Base-by-base conservation (phyloP, 371 early-diverging fungal species). In the Mucor irregularis region DNA sequence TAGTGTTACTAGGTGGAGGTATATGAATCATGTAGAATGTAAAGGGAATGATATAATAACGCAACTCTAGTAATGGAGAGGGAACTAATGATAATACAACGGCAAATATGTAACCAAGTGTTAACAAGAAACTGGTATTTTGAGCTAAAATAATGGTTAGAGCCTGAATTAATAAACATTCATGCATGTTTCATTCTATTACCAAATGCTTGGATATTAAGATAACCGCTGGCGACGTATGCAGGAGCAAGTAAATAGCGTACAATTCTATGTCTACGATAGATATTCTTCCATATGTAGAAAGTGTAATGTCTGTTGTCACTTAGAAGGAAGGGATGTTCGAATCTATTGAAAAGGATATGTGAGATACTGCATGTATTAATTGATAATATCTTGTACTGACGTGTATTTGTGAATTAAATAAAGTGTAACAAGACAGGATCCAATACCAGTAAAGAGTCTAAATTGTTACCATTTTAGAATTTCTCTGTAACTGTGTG, bases 271-370 rank as follows among this genome's bases (percentile, higher is more conserved):
- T 89, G 83, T 10, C 78, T 62, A 0, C 82, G 80, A 51, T 85
- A 92, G 0, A 93, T 48, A 34, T 87, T 78, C 59, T 85, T 89
- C 96, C 97, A 97, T 19, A 98, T 52, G 66, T 98, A 98, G 67
- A 98, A 98, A 10, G 92, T 86, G 48, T 89, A 94, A 78, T 98
- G 98, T 31, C 97, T 83, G 66, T 98, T 98, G 64, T 98, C 98
- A 58, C 91, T 89, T 31, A 97, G 80, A 43, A 98, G 64, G 68
- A 96, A 98, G 13, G 96, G 96, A 67, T 98, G 98, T 57, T 90
- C 94, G 49, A 84, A 78, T 3, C 91, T 94, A 59, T 19, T 10
- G 24, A 10, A n/a, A 17, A 21, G 16, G n/a, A n/a, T n/a, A n/a
- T n/a, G n/a, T 17, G 25, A 17, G 16, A 38, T 9, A 30, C 13